A percentile compares a stretch with the other conserved stretches of the same genome.
These are phyloP conservation scores for Phytophthora ramorum DNA, from an alignment of 352 stramenopile genomes.

Conservation along the genomic window DNA sequence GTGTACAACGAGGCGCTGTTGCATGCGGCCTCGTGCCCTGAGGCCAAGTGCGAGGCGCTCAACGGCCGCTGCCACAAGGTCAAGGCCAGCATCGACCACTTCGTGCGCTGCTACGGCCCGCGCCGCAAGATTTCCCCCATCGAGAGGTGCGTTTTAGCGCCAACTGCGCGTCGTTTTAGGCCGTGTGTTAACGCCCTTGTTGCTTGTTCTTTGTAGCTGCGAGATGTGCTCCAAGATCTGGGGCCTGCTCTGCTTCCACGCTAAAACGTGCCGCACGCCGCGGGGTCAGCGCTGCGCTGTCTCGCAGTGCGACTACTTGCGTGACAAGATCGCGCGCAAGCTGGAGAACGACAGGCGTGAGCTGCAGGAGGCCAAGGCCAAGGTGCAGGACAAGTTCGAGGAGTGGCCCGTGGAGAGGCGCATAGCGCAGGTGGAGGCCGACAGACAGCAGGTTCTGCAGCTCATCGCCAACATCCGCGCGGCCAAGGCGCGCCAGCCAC, in stretches of 20 bases:
- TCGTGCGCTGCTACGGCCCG: conserved; percentile 84
- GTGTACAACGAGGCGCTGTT: conserved; percentile 87
- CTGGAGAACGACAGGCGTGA: conserved; percentile 64
- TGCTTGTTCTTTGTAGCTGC: conserved; percentile 47
- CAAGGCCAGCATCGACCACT: conserved; percentile 90
- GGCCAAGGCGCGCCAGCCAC: conserved; percentile 53
- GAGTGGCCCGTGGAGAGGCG: conserved; percentile 83
- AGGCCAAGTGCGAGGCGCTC: conserved; percentile 64
- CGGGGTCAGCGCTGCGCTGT: conserved; percentile 70
- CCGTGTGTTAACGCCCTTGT: not conserved
- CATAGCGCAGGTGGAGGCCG: conserved; percentile 81
- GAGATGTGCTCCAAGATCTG: conserved; percentile 88
- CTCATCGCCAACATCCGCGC: conserved; percentile 81
- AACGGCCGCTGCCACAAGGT: conserved; percentile 87
- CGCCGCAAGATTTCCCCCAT: conserved; percentile 74
- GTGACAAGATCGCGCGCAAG: conserved; percentile 87
- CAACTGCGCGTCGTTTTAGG: not conserved
- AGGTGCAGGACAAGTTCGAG: conserved; percentile 57
- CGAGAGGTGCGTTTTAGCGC: conserved; percentile 64
- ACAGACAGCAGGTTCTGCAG: conserved; percentile 78
- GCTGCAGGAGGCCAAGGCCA: conserved; percentile 57
- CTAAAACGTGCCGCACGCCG: conserved; percentile 72
- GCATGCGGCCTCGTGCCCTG: conserved; percentile 68
- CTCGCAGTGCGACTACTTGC: conserved; percentile 87
- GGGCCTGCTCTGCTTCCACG: conserved; percentile 87